Percentiles rank a stretch among this genome's conserved stretches.
Evolutionary conservation across 2,329 filamentous ascomycete genomes (phyloP).

Genomic region (Penicillium sp.): DNA sequence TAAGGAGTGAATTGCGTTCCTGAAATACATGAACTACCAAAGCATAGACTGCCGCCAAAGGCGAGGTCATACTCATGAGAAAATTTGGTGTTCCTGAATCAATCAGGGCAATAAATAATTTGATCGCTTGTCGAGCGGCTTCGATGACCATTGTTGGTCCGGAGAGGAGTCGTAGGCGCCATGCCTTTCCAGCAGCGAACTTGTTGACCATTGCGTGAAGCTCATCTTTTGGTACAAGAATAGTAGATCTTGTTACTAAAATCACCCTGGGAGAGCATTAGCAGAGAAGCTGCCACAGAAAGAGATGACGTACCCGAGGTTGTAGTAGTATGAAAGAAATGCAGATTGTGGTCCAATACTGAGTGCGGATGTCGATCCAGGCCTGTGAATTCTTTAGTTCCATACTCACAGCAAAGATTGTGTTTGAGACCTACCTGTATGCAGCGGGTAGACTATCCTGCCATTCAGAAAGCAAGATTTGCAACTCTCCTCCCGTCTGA

Average conservation of each 20-base stretch:
- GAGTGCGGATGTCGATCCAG: background rate
- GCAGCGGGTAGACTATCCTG: background rate
- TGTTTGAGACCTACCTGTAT: background rate
- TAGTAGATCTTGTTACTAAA: slow-evolving; percentile 2
- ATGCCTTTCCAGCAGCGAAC: slow-evolving; percentile 3
- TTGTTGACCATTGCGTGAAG: slow-evolving; percentile 6
- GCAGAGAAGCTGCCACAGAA: background rate
- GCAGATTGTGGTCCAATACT: background rate
- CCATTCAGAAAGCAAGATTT: slow-evolving; percentile 4
- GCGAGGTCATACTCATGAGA: slow-evolving; percentile 6
- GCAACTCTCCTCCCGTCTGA: slow-evolving; percentile 6
- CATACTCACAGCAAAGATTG: background rate
- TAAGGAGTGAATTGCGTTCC: slow-evolving; percentile 5
- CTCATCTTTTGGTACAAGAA: slow-evolving; percentile 5
- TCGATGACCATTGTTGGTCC: slow-evolving; percentile 5
- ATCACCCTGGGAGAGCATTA: background rate
- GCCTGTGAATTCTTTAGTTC: background rate
- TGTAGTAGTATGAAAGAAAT: background rate
- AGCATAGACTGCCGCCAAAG: slow-evolving; percentile 8
- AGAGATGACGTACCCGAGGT: background rate
- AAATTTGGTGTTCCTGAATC: slow-evolving; percentile 4
- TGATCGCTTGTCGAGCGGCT: slow-evolving; percentile 9
- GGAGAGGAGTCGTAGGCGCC: slow-evolving; percentile 2
- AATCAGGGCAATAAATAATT: slow-evolving; percentile 7
- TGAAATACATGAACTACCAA: slow-evolving; percentile 9